These are phyloP conservation scores for Glycine soja DNA, from an alignment of 306 rosid species.

Conservation along the genomic window DNA sequence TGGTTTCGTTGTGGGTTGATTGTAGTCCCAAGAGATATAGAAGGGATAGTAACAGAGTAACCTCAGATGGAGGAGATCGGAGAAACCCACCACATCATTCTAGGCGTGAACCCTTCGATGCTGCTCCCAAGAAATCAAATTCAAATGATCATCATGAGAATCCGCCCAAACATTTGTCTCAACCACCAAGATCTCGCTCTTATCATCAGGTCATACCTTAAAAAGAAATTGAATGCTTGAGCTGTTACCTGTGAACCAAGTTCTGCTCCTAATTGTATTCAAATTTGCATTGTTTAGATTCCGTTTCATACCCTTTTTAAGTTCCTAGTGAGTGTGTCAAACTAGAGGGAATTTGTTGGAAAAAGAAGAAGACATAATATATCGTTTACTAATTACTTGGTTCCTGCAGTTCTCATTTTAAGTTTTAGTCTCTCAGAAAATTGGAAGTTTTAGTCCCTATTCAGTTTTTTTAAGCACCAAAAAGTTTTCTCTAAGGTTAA, in stretches of 20 bases:
- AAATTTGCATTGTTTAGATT: background rate
- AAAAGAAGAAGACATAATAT: background rate
- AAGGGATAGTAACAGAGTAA: conserved; percentile 70
- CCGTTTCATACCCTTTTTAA: background rate
- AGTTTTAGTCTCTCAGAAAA: background rate
- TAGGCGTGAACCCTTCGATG: conserved; percentile 55
- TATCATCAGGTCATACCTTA: conserved; percentile 61
- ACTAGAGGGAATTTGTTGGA: background rate
- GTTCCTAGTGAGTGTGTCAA: background rate
- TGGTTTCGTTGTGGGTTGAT: conserved; percentile 38
- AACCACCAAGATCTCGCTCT: conserved; percentile 66
- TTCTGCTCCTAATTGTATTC: too few species aligned
- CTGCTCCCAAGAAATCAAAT: conserved; percentile 51
- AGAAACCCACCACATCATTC: conserved; percentile 55
- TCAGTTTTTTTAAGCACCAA: too few species aligned
- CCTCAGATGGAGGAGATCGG: conserved; percentile 48
- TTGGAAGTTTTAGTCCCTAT: too few species aligned
- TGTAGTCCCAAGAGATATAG: conserved; percentile 79
- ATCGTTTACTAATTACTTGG: background rate
- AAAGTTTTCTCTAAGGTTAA: too few species aligned
- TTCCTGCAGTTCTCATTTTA: background rate
- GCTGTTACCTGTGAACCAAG: background rate
- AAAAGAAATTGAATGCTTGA: conserved; percentile 12
- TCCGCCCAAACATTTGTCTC: conserved; percentile 58
- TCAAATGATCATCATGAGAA: conserved; percentile 45